Base-by-base conservation (phyloP, 495 filamentous ascomycete species). In the Tuber microsphaerosporum region DNA sequence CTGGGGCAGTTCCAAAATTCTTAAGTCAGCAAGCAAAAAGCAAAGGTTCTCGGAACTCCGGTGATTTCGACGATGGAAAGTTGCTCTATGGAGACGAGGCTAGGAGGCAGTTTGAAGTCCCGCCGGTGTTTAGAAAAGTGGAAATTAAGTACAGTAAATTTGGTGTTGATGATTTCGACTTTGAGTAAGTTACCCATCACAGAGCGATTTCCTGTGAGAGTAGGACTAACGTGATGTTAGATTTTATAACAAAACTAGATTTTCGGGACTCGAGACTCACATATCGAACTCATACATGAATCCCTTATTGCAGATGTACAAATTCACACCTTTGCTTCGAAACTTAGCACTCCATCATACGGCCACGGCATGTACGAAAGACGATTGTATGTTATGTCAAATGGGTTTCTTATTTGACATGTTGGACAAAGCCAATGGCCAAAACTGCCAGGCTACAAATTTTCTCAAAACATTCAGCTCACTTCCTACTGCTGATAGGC, bases 71-170 rank as follows among this genome's bases (percentile, higher is more conserved):
- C 19, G 92, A 42, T 88, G 88, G 69, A 90, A 94, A 81, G 87
- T 88, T 20, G 85, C 88, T 37, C 83, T 84, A 87, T 86, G 82
- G 91, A 85, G 85, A 87, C 84, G 81, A 89, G 51, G 72, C 69
- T 84, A 87, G 61, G 46, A 74, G 81, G 44, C 73, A 75, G 69
- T 83, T 83, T 74, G 93, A 97, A 72, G 92, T 94, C 37, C 90
- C 95, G 2, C 86, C 91, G 2, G 91, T 93, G 84, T 99, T 97
- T 81, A 89, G 91, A 73, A 94, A 93, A 79, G 90, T 96, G 7
- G 93, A 97, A 83, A 98, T 97, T 83, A 97, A 97, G 81, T 97
- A 97, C 83, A 97, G 94, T 84, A 93, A 92, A 83, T 97, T 97
- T 85, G 94, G 95, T 17, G 93, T 99, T 3, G 93, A 97, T 81